Evolutionary conservation across 1,284 basidiomycete genomes (phyloP), one percentile per base, ranked within the genome.

Genomic region (Tilletia horrida): DNA sequence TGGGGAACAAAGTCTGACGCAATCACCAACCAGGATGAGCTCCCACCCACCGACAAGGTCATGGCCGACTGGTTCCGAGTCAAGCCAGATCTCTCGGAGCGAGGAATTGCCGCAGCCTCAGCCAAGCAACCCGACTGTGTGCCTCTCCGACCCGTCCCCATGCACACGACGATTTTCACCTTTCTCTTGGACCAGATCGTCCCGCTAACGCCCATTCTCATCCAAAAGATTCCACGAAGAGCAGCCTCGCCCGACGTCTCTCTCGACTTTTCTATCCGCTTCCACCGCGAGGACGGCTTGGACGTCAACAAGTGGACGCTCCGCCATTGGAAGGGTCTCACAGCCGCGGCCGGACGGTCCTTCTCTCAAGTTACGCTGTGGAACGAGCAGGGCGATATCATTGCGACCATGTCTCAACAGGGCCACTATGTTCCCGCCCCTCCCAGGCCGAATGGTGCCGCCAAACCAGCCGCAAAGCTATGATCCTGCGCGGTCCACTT

Each of bases 221-320:
- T 52, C 50, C 21, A 21, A 21, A 23, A 52, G 50, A 52, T 27
- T n/a, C 50, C 16, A 13, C 18, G 3, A 21, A 3, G 8, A 3
- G 18, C 16, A 52, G 2, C 13, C 1, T 16, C 50, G 21, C 50
- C 50, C 13, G 50, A 52, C 14, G 16, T 52, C 50, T 25, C 23
- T 21, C 50, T 52, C 13, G 50, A 52, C 50, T 52, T 52, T 25
- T 52, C 50, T 1, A 52, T 52, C 23, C 50, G 50, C 50, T 52
- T 52, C 50, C 50, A 52, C 25, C 50, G 50, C 11, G 50, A 52
- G 23, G 50, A 52, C 23, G 50, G 50, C 21, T 25, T 52, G 50
- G 50, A 52, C 14, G 50, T 27, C 6, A 52, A 52, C 50, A 21
- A 25, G 21, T 52, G 50, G 50, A 52, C 50, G 0, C 50, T 52